Evolutionary conservation across 345 rosid genomes (phyloP).

Genomic region (Lumnitzera littorea): DNA sequence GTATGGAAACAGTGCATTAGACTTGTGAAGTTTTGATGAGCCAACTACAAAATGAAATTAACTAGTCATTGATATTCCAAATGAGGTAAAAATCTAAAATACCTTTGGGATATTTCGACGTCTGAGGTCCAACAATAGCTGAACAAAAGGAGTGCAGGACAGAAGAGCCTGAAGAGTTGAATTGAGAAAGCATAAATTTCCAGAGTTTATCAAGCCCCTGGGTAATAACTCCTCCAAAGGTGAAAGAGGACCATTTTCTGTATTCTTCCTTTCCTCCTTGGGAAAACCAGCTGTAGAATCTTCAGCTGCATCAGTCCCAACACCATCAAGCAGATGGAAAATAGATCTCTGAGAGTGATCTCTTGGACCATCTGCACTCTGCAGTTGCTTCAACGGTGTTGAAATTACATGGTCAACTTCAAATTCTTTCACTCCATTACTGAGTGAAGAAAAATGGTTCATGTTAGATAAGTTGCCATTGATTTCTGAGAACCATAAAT

Average conservation of each 20-base stretch:
- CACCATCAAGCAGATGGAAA: constrained; percentile 39
- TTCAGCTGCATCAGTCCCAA: constrained; percentile 16
- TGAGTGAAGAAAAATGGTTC: constrained; percentile 14
- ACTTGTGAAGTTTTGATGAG: background rate
- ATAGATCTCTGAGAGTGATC: constrained; percentile 32
- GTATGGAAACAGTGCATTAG: constrained; percentile 1
- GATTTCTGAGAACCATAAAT: constrained; percentile 20
- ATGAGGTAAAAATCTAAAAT: background rate
- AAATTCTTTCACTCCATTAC: constrained; percentile 38
- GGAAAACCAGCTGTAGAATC: constrained; percentile 18
- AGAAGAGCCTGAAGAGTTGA: constrained; percentile 86
- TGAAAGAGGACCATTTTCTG: constrained; percentile 26
- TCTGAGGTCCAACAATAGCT: constrained; percentile 62
- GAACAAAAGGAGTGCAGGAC: constrained; percentile 82
- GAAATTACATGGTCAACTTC: constrained; percentile 25
- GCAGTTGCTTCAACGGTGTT: constrained; percentile 20
- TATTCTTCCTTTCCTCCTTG: constrained; percentile 23
- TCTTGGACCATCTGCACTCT: constrained; percentile 31
- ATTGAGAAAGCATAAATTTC: constrained; percentile 89
- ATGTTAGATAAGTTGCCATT: constrained; percentile 36
- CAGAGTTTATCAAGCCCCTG: constrained; percentile 77
- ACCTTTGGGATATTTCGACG: constrained; percentile 57
- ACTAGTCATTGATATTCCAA: too few species aligned
- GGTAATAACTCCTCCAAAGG: constrained; percentile 41
- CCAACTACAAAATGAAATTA: too few species aligned